phyloP scores from a whole-genome alignment of 2,329 filamentous ascomycete genomes.

The Neurospora sp. region DNA sequence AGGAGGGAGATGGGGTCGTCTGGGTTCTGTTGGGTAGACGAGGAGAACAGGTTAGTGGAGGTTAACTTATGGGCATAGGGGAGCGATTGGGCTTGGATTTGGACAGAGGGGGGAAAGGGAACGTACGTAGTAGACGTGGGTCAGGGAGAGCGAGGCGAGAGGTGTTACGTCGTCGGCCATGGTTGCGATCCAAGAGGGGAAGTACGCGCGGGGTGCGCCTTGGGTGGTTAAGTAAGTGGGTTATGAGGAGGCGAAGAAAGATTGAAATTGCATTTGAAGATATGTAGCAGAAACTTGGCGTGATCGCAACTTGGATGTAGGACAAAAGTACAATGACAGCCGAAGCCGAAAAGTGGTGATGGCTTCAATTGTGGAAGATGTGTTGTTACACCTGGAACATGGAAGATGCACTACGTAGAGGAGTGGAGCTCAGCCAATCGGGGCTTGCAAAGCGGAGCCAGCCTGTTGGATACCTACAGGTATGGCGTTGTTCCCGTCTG shows the following conservation, averaged over 20 bases:
- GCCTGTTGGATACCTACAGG: no score
- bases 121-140: constrained; percentile 89
- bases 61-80: neutral
- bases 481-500: no score
- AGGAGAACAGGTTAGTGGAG: neutral
- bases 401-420: neutral
- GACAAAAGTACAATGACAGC: neutral
- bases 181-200: neutral
- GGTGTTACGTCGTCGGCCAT: constrained; percentile 40
- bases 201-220: neutral
- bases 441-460: no score
- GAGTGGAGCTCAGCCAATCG: neutral
- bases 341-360: neutral
- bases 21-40: constrained; percentile 55
- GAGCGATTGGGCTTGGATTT: neutral
- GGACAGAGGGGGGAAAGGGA: neutral
- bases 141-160: constrained; percentile 83
- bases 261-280: neutral
- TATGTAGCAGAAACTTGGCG: neutral
- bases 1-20: constrained; percentile 73
- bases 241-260: neutral
- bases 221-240: constrained; percentile 10
- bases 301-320: neutral
- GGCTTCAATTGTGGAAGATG: neutral
- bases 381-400: neutral